phyloP scores from a whole-genome alignment of 106 monocot genomes.

The Dactylorhiza incarnata region DNA sequence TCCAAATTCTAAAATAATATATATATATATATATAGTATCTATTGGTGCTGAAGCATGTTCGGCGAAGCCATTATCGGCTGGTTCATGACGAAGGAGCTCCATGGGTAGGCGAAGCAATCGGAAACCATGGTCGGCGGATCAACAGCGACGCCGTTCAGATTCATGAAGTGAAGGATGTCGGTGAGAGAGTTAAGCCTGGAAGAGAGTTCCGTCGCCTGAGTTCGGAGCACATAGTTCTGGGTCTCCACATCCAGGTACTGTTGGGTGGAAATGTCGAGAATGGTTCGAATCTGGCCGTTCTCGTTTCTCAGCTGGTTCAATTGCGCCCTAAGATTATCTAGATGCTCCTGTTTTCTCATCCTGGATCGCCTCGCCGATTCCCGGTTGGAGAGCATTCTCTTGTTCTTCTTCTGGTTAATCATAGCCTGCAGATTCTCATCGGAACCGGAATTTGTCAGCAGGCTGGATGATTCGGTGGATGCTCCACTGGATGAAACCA shows the following conservation, averaged over 20 bases:
- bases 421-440: constrained; percentile 17
- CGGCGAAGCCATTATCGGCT: constrained; percentile 26
- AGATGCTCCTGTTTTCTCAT: constrained; percentile 57
- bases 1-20: background rate
- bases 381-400: constrained; percentile 65
- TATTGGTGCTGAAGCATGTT: constrained; percentile 17
- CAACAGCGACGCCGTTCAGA: background rate
- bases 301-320: constrained; percentile 25
- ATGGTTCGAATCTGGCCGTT: constrained; percentile 22
- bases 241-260: constrained; percentile 27
- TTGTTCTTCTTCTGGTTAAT: constrained; percentile 49
- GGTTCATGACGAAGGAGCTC: constrained; percentile 15
- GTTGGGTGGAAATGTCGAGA: constrained; percentile 14
- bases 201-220: constrained; percentile 43
- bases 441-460: constrained; percentile 15
- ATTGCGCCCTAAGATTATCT: constrained; percentile 39
- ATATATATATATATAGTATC: too few relatives aligned
- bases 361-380: constrained; percentile 59
- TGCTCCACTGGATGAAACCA: constrained; percentile 33
- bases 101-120: constrained; percentile 17
- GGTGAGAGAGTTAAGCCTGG: constrained; percentile 32
- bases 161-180: constrained; percentile 33
- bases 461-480: constrained; percentile 16
- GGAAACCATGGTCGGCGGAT: background rate
- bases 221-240: constrained; percentile 53